Evolutionary conservation across 139 green algal genomes (phyloP).

Genomic region (Mychonastes homosphaera): DNA sequence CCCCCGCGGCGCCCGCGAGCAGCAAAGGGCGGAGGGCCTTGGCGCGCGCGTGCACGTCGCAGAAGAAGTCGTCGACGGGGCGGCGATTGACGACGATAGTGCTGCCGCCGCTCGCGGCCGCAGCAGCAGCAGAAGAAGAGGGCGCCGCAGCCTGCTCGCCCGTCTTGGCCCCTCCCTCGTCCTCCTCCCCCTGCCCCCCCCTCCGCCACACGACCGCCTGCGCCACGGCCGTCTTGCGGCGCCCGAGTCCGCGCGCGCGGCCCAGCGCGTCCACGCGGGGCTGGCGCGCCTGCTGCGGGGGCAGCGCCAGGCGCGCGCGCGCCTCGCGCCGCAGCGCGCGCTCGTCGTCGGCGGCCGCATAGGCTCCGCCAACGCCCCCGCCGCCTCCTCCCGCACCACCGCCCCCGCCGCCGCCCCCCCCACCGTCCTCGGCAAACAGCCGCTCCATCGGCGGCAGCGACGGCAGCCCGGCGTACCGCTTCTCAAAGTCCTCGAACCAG

Average conservation of each 20-base stretch:
- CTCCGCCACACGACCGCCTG: not conserved
- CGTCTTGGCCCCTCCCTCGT: no score
- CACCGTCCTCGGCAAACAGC: constrained; percentile 10
- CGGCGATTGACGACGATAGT: constrained; percentile 60
- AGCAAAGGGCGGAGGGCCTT: constrained; percentile 71
- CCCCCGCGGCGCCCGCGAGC: constrained; percentile 39
- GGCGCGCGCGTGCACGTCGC: constrained; percentile 34
- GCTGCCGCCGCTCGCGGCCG: constrained; percentile 30
- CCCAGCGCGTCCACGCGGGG: constrained; percentile 46
- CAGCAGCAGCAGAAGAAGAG: constrained; percentile 1
- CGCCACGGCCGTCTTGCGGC: constrained; percentile 29
- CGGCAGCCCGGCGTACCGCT: constrained; percentile 19
- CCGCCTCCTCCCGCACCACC: not conserved
- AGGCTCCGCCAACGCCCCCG: constrained; percentile 1
- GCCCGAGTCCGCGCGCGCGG: constrained; percentile 34
- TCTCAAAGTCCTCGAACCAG: constrained; percentile 25
- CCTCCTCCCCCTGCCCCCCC: not conserved
- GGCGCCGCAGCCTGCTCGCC: no score
- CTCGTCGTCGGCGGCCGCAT: constrained; percentile 2
- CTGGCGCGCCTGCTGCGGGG: constrained; percentile 26
- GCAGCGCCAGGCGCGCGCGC: constrained; percentile 15
- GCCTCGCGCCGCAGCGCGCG: constrained; percentile 7
- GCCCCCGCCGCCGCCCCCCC: not conserved
- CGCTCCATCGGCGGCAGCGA: constrained; percentile 23
- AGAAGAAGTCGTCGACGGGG: constrained; percentile 63